These are phyloP conservation scores for Agrocybe praecox DNA, from an alignment of 768 basidiomycete genomes.

Conservation along the genomic window DNA sequence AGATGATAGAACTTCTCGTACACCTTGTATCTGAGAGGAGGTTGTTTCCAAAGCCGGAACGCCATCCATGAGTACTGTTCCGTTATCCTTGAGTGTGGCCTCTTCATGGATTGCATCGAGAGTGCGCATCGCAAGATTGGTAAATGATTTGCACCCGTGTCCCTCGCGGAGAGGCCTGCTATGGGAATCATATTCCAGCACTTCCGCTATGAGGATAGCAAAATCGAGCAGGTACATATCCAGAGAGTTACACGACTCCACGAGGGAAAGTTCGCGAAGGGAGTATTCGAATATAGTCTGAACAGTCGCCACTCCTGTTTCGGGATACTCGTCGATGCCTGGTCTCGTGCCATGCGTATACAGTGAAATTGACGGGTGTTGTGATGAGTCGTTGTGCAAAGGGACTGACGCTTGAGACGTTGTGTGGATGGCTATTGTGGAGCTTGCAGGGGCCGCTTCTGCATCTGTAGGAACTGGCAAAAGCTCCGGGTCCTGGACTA, in stretches of 20 bases:
- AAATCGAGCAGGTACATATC: not conserved
- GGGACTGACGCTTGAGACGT: not conserved
- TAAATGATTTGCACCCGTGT: not conserved
- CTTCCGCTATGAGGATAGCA: not conserved
- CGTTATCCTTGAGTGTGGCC: no score
- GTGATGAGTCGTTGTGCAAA: not conserved
- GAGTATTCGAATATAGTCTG: not conserved
- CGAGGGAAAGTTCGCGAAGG: not conserved
- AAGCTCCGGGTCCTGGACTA: not conserved
- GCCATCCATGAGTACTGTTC: not conserved
- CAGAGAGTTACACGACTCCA: not conserved
- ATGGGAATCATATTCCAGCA: not conserved
- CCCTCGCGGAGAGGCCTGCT: not conserved
- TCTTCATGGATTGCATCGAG: not conserved
- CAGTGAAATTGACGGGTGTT: not conserved
- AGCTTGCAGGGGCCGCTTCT: not conserved
- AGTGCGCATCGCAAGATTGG: not conserved
- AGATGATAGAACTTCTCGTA: no score
- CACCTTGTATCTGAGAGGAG: no score
- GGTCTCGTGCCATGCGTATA: not conserved
- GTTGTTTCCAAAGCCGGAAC: no score
- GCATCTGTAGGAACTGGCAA: not conserved
- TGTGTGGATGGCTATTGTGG: not conserved
- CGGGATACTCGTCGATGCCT: not conserved
- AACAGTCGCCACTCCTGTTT: not conserved